Base-by-base conservation (phyloP, 768 basidiomycete genomes). In the Tylopilus rubrobrunneus region DNA sequence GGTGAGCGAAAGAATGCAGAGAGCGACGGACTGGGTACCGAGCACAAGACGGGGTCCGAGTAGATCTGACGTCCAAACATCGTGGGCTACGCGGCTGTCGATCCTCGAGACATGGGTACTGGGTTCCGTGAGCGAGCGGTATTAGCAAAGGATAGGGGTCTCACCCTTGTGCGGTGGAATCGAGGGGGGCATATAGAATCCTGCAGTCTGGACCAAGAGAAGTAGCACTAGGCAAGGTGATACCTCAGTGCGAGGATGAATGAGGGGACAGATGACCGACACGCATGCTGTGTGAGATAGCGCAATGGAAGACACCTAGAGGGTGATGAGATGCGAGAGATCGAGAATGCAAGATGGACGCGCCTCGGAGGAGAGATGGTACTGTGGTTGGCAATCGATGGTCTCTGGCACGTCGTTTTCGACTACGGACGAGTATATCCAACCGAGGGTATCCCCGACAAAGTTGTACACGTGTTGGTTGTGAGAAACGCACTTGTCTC, bases 1-100 rank as follows among this genome's bases (percentile, higher is more conserved):
- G 25, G 19, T 51, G 52, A 54, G 46, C 14, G 36, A 14, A 23
- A 17, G 28, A 9, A 7, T 12, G 36, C 1, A 2, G 42, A 14
- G 36, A 14, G 45, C 19, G 17, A 28, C 48, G 8, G 2, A 6
- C 15, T 12, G 7, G 48, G 51, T 67, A 84, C 86, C 86, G 56
- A 88, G 65, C 6, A 76, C 78, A 12, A 87, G 71, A 36, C 75
- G 70, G 31, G 71, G 66, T 4, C 73, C 77, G 33, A 68, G 71
- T 6, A 88, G 68, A 64, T 82, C 75, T 33, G 83, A 74, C 3
- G 77, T 68, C 73, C 84, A 80, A 19, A 88, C 71, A 58, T 88
- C 86, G 52, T 79, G 73, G 25, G 79, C 71, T 25, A 62, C 57
- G 34, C 65, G 74, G 64, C 72, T 56, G 65, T 72, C 58, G 64